Base-by-base conservation (phyloP, 2,329 filamentous ascomycete species). In the Ophiostoma tasmaniense region DNA sequence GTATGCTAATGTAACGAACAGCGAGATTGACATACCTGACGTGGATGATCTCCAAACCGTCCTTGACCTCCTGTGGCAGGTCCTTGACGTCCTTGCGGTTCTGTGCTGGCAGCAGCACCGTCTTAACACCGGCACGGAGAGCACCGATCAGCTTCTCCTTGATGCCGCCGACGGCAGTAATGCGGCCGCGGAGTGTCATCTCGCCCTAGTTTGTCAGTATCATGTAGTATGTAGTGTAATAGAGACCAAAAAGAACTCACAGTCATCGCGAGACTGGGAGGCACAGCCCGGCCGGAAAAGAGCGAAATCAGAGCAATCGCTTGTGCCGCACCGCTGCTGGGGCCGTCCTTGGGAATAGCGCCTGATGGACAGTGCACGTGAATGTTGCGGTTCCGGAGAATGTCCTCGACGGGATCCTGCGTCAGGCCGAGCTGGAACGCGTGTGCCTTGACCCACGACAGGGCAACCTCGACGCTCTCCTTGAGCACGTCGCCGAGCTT, bases 101-200 rank as follows among this genome's bases (percentile, higher is more conserved):
- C 74, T 91, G 90, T 39, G 89, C 86, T 2, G 95, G 95, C 8
- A 99, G 82, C 71, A 99, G 78, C 8, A 99, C 94, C 39, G 92
- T 94, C 84, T 97, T 96, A 71, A 99, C 94, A 35, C 95, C 95
- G 1, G 95, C 95, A 68, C 94, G 86, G 76, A 96, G 83, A 10
- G 95, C 95, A 28, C 95, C 95, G 76, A 99, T 98, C 67, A 98
- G 84, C 79, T 99, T 99, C 86, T 99, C 94, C 80, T 98, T 97
- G 81, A 99, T 98, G 22, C 95, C 95, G 67, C 95, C 95, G 45
- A 99, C 95, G 33, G 94, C 92, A 79, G 95, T 92, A 69, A 99
- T 90, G 73, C 93, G 88, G 28, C 95, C 95, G 59, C 95, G 87
- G 33, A 99, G 86, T 69, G 90, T 92, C 71, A 89, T 87, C 76